Base-by-base conservation (phyloP, 202 grass and related monocot genomes). In the Bolboschoenoplectus hybrid region DNA sequence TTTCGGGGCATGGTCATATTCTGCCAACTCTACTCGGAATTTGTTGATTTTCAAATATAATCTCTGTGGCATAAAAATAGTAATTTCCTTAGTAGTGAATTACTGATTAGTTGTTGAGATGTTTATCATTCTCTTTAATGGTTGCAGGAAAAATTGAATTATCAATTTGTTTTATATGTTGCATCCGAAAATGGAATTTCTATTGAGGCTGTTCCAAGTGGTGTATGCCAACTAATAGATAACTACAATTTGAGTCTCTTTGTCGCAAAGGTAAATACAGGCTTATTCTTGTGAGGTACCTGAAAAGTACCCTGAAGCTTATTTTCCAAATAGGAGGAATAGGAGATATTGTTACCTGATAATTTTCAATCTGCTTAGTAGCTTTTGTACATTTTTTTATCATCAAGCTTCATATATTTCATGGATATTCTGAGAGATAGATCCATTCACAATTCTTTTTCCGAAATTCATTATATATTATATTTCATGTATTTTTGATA, bases 81-180 rank as follows among this genome's bases (percentile, higher is more conserved):
- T 63, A 45, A 16, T 74, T 44, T 78, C 34, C 20, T 60, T 43
- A 60, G 35, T 78, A n/a, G 50, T 26, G 26, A 26, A 26, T 26
- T 26, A 26, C 26, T 57, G 32, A 38, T 78, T 78, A 40, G 13
- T 78, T 13, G 35, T 57, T 76, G 46, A 47, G 40, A 51, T 78
- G 38, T 40, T 83, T 67, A 5, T 80, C 35, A 63, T 26, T 26
- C 74, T 14, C 0, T 72, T 80, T 8, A 50, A 43, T 81, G 17
- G 56, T 90, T 49, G 36, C 87, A 98, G 96, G 91, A 86, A 95
- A 89, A 85, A 53, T 90, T 17, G 90, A 92, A 38, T 70, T 98
- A 63, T 94, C 96, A 39, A 91, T 98, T 26, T 57, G 90, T 98
- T 53, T 80, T 98, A 88, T 95, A 90, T 9, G 36, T 90, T 91